A percentile compares a stretch with the other conserved stretches of the same genome.
These are phyloP conservation scores for Aureobasidium sp. DNA, from an alignment of 2,329 filamentous ascomycete genomes.

Conservation along the genomic window DNA sequence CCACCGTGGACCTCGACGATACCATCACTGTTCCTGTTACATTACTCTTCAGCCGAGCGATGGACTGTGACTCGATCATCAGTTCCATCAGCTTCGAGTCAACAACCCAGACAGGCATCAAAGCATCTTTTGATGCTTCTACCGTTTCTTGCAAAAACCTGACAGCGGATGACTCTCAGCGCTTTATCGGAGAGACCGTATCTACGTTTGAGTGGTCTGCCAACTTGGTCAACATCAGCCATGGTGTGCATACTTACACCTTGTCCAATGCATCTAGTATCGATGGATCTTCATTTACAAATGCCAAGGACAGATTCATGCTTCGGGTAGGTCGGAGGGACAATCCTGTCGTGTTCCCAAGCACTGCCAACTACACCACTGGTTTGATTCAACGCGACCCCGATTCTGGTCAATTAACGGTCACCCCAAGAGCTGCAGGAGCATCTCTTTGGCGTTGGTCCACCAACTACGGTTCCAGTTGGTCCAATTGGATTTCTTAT, in stretches of 20 bases:
- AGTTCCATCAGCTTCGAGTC: slow-evolving; percentile 47
- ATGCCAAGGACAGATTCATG: slow-evolving; percentile 53
- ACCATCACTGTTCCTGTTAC: slow-evolving; percentile 45
- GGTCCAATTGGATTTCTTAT: slow-evolving; percentile 54
- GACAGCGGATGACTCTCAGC: slow-evolving; percentile 28
- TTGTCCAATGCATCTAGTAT: slow-evolving; percentile 47
- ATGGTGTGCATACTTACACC: slow-evolving; percentile 55
- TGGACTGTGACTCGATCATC: slow-evolving; percentile 52
- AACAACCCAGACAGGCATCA: slow-evolving; percentile 41
- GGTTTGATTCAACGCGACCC: slow-evolving; percentile 41
- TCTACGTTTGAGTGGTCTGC: slow-evolving; percentile 49
- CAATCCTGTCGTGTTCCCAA: slow-evolving; percentile 55
- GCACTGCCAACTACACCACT: slow-evolving; percentile 51
- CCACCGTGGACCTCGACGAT: slow-evolving; percentile 33
- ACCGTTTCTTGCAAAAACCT: slow-evolving; percentile 42
- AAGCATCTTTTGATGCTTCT: slow-evolving; percentile 38
- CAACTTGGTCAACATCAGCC: slow-evolving; percentile 49
- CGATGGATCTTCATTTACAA: slow-evolving; percentile 37
- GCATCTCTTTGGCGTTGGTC: slow-evolving; percentile 58
- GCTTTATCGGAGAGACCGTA: slow-evolving; percentile 45
- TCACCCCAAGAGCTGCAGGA: slow-evolving; percentile 54
- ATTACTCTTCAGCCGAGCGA: slow-evolving; percentile 52
- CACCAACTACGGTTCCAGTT: slow-evolving; percentile 53
- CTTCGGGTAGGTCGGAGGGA: slow-evolving; percentile 51
- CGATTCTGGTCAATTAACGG: slow-evolving; percentile 33